phyloP scores from a whole-genome alignment of 2,329 filamentous ascomycete species.

The Clarireedia homoeocarpa region DNA sequence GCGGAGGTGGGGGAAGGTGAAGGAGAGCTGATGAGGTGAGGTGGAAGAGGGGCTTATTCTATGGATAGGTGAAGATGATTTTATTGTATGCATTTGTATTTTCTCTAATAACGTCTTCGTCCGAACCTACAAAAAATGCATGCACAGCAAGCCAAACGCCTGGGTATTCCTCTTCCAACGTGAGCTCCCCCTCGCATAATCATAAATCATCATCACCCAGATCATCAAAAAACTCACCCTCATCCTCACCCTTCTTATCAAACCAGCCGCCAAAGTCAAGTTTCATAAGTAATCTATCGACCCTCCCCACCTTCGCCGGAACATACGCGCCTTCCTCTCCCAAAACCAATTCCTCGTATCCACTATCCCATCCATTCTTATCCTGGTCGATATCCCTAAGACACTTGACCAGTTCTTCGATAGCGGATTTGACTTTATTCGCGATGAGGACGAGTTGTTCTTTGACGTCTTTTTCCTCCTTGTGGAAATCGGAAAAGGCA shows the following conservation, averaged over 20 bases:
- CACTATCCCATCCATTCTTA: constrained; percentile 29
- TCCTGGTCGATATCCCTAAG: constrained; percentile 47
- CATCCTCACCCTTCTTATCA: constrained; percentile 15
- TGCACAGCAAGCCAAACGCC: background rate
- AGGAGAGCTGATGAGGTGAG: background rate
- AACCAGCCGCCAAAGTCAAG: constrained; percentile 49
- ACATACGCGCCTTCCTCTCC: constrained; percentile 50
- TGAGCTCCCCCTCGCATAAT: background rate
- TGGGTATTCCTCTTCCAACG: background rate
- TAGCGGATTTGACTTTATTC: constrained; percentile 54
- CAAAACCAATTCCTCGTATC: constrained; percentile 27
- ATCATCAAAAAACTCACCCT: constrained; percentile 19
- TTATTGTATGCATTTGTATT: too few species aligned
- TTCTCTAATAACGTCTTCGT: too few species aligned
- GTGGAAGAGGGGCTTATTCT: background rate
- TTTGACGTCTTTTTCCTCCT: constrained; percentile 64
- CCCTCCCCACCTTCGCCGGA: constrained; percentile 65
- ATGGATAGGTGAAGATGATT: background rate
- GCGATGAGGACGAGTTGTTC: constrained; percentile 57
- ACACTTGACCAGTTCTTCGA: constrained; percentile 51
- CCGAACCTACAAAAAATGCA: too few species aligned
- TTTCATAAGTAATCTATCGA: constrained; percentile 87
- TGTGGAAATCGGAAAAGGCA: constrained; percentile 59
- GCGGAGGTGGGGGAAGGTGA: background rate
- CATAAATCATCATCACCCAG: constrained; percentile 14